Conservation (phyloP, 2,329 filamentous ascomycete genomes). For the Sporothrix luriei region DNA sequence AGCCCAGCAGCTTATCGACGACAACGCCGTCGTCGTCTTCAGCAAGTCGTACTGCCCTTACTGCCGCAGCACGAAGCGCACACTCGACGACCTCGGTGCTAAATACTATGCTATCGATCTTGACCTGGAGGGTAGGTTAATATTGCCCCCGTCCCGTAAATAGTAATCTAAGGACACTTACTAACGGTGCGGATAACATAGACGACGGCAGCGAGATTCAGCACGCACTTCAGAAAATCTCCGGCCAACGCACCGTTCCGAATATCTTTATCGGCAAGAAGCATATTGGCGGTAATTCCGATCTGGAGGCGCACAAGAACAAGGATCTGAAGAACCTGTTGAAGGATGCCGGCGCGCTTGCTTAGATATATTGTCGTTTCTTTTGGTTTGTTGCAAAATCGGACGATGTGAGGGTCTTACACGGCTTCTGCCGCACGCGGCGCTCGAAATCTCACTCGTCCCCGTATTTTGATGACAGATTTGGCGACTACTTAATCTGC, state of each 20-base stretch:
- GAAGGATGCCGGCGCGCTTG: conserved; percentile 47
- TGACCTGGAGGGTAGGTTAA: conserved; percentile 73
- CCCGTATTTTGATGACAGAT: conserved; percentile 6
- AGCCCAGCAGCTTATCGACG: conserved; percentile 82
- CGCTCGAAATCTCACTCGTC: conserved; percentile 1
- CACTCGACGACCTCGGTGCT: conserved; percentile 69
- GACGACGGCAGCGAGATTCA: conserved; percentile 84
- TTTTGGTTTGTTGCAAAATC: background rate
- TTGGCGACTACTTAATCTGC: background rate
- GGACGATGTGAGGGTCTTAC: background rate
- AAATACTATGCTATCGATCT: conserved; percentile 73
- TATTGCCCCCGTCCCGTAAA: background rate
- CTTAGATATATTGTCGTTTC: conserved; percentile 7
- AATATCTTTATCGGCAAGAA: conserved; percentile 91
- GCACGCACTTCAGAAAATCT: conserved; percentile 76
- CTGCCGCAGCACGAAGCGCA: conserved; percentile 76
- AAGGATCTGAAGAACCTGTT: conserved; percentile 61
- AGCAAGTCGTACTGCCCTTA: conserved; percentile 97
- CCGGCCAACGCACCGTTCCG: conserved; percentile 83
- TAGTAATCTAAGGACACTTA: conserved; percentile 34
- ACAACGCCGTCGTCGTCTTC: conserved; percentile 91
- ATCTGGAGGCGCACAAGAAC: conserved; percentile 65
- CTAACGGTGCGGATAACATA: conserved; percentile 43
- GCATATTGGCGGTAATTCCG: conserved; percentile 97
- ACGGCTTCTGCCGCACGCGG: background rate